Evolutionary conservation across 768 basidiomycete species (phyloP).

Genomic region (Xerocomus brunneocitrinus): DNA sequence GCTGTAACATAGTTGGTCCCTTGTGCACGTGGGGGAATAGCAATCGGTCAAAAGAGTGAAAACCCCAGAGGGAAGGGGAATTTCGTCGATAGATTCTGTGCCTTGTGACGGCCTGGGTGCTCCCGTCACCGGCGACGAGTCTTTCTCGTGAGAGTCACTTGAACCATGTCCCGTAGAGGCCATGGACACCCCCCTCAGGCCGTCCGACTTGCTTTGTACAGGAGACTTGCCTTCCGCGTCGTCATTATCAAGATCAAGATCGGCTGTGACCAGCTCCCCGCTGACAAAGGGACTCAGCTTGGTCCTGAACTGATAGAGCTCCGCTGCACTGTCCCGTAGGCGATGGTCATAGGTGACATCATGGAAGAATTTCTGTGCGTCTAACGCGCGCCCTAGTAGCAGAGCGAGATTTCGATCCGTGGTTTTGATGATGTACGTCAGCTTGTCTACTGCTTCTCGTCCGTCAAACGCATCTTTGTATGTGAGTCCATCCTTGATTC

Average conservation of each 20-base stretch:
- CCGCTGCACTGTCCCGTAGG: conserved; percentile 78
- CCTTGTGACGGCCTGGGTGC: conserved; percentile 32
- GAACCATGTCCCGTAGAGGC: conserved; percentile 31
- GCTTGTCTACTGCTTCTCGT: conserved; percentile 93
- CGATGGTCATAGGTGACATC: conserved; percentile 99
- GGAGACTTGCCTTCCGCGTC: conserved; percentile 30
- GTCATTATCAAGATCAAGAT: conserved; percentile 34
- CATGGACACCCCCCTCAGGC: conserved; percentile 20
- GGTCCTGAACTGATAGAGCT: conserved; percentile 91
- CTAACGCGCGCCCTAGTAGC: conserved; percentile 90
- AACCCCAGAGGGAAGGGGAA: conserved; percentile 82
- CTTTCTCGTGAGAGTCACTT: conserved; percentile 33
- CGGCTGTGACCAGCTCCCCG: conserved; percentile 51
- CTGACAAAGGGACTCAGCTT: conserved; percentile 83
- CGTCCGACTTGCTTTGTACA: conserved; percentile 17
- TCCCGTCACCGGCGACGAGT: conserved; percentile 26
- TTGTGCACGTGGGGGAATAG: conserved; percentile 95
- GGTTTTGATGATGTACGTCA: conserved; percentile 97
- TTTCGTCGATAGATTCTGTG: conserved; percentile 51
- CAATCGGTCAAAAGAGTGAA: conserved; percentile 97
- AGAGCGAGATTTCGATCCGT: conserved; percentile 95
- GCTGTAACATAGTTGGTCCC: conserved; percentile 93
- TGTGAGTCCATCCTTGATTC: conserved; percentile 90
- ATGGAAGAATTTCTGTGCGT: conserved; percentile 98
- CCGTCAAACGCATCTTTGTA: conserved; percentile 98